Percentiles rank a stretch among this genome's conserved stretches.
These are phyloP conservation scores for Galerina sulciceps DNA, from an alignment of 768 basidiomycete genomes.

Conservation along the genomic window DNA sequence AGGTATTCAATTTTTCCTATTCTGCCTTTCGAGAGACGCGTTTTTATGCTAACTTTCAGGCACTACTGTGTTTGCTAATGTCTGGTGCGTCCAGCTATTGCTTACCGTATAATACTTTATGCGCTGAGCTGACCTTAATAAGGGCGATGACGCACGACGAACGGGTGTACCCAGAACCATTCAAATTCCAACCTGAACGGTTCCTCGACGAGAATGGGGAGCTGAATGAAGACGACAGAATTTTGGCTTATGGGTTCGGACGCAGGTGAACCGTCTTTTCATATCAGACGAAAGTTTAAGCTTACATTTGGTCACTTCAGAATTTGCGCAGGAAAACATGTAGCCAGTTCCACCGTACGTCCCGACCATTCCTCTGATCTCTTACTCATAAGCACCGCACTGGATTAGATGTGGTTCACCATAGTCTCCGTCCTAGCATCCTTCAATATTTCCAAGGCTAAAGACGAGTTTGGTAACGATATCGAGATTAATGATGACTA, in stretches of 20 bases:
- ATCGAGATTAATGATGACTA: constrained; percentile 25
- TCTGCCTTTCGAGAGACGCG: background rate
- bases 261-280: constrained; percentile 29
- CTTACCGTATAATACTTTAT: background rate
- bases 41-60: constrained; percentile 3
- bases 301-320: too few species aligned
- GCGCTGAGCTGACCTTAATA: background rate
- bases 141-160: constrained; percentile 37
- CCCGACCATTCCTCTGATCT: background rate
- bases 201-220: too few species aligned
- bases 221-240: constrained; percentile 18
- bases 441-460: constrained; percentile 36
- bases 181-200: background rate
- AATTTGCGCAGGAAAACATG: constrained; percentile 15
- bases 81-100: background rate
- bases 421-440: constrained; percentile 35
- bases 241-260: constrained; percentile 35
- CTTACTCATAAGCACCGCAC: background rate
- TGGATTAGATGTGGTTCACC: constrained; percentile 30
- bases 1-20: background rate
- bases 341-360: constrained; percentile 14
- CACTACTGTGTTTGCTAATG: constrained; percentile 19
- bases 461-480: constrained; percentile 35
- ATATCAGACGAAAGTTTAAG: too few species aligned
- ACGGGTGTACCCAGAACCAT: constrained; percentile 33